These are phyloP conservation scores for Paecilomyces variotii DNA, from an alignment of 2,329 filamentous ascomycete genomes.

Conservation along the genomic window DNA sequence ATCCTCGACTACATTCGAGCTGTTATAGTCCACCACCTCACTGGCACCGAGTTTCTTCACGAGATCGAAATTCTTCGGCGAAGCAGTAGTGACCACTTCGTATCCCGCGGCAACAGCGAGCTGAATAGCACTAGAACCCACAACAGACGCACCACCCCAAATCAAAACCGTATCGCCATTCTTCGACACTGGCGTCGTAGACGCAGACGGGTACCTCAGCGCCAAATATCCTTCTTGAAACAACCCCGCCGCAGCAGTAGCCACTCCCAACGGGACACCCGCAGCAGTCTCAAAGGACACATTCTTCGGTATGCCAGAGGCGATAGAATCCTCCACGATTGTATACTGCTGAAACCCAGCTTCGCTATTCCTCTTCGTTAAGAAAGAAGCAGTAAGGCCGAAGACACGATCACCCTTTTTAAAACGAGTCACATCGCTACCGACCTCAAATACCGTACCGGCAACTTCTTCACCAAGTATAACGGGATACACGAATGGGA, in stretches of 20 bases:
- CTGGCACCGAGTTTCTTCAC: conserved; percentile 38
- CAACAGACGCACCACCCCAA: conserved; percentile 46
- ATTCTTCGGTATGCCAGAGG: not conserved
- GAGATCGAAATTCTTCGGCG: conserved; percentile 36
- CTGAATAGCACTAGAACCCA: conserved; percentile 40
- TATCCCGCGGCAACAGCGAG: conserved; percentile 34
- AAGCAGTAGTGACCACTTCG: conserved; percentile 32
- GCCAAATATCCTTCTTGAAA: not conserved
- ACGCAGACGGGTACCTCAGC: not conserved
- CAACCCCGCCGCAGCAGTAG: not conserved
- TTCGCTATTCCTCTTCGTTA: not conserved
- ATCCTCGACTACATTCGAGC: conserved; percentile 5
- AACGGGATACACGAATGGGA: conserved; percentile 16
- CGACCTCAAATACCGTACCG: conserved; percentile 39
- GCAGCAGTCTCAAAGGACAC: not conserved
- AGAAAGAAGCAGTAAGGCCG: conserved; percentile 6
- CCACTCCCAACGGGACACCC: not conserved
- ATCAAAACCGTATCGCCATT: conserved; percentile 26
- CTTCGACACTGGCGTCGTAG: not conserved
- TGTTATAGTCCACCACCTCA: conserved; percentile 39
- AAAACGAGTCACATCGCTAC: conserved; percentile 35
- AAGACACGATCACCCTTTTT: conserved; percentile 37
- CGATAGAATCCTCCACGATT: conserved; percentile 1
- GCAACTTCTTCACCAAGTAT: conserved; percentile 36
- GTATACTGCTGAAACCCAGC: not conserved